phyloP scores from a whole-genome alignment of 352 stramenopile genomes.

The Pythium plurisporium region DNA sequence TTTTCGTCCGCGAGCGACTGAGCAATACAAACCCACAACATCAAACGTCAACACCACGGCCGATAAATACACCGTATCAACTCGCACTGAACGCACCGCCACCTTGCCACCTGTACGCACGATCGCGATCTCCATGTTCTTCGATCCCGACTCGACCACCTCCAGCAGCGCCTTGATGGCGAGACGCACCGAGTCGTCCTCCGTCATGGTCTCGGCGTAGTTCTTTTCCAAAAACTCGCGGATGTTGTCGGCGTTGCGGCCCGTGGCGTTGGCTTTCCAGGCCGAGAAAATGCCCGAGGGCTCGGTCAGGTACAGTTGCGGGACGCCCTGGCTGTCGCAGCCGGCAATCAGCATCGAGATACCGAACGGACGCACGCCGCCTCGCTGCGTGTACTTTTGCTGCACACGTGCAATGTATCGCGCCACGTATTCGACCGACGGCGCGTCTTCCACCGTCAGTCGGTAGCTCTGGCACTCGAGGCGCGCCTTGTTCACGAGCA shows the following conservation, averaged over 20 bases:
- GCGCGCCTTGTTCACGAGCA: constrained; percentile 96
- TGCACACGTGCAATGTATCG: constrained; percentile 96
- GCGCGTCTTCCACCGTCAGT: constrained; percentile 93
- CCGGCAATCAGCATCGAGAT: constrained; percentile 97
- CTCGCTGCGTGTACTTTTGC: constrained; percentile 98
- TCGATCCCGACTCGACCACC: constrained; percentile 97
- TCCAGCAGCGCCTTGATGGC: constrained; percentile 96
- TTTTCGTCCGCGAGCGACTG: constrained; percentile 71
- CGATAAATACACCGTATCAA: no score
- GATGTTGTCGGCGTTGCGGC: constrained; percentile 96
- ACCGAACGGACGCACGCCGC: constrained; percentile 97
- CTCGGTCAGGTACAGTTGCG: constrained; percentile 98
- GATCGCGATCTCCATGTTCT: constrained; percentile 99
- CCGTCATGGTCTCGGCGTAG: constrained; percentile 90
- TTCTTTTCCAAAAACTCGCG: constrained; percentile 99
- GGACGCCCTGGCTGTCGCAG: constrained; percentile 88
- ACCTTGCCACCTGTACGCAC: constrained; percentile 75
- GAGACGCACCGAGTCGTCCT: constrained; percentile 90
- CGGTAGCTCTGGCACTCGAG: constrained; percentile 99
- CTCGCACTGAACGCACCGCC: constrained; percentile 48
- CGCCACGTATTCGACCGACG: constrained; percentile 94
- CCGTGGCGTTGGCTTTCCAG: constrained; percentile 98
- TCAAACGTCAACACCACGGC: no score
- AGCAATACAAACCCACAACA: background rate
- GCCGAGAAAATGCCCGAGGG: constrained; percentile 96